phyloP scores from a whole-genome alignment of 805 yeast species.

The Candida yuanshanica region DNA sequence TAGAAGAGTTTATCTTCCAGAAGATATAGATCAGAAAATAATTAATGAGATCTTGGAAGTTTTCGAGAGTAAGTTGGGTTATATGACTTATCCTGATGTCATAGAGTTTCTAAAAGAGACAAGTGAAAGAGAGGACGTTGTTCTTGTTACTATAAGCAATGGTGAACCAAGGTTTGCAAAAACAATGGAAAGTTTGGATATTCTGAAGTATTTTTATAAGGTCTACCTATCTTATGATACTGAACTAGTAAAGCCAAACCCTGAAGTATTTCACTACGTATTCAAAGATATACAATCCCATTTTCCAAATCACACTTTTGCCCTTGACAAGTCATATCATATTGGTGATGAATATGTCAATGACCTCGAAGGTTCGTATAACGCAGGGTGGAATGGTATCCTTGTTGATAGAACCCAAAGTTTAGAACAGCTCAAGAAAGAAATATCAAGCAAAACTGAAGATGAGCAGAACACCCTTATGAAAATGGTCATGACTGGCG shows the following conservation, averaged over 20 bases:
- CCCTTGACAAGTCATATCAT: slow-evolving; percentile 45
- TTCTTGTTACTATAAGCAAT: slow-evolving; percentile 48
- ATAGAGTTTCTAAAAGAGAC: slow-evolving; percentile 33
- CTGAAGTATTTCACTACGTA: slow-evolving; percentile 39
- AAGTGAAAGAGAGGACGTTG: slow-evolving; percentile 28
- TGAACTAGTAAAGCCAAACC: slow-evolving; percentile 48
- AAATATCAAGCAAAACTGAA: slow-evolving; percentile 5
- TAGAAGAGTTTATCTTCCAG: slow-evolving; percentile 35
- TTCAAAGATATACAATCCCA: slow-evolving; percentile 23
- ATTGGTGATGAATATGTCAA: slow-evolving; percentile 57
- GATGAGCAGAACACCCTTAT: slow-evolving; percentile 9
- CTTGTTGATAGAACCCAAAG: slow-evolving; percentile 41
- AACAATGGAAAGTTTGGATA: slow-evolving; percentile 41
- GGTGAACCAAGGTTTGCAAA: slow-evolving; percentile 51
- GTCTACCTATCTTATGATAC: slow-evolving; percentile 54
- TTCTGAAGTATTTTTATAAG: slow-evolving; percentile 35
- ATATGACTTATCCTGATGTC: slow-evolving; percentile 49
- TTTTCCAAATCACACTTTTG: slow-evolving; percentile 12
- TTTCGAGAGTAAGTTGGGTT: slow-evolving; percentile 51
- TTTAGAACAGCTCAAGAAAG: slow-evolving; percentile 20
- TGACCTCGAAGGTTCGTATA: slow-evolving; percentile 46
- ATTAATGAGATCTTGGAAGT: slow-evolving; percentile 39
- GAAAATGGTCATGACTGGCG: slow-evolving; percentile 9
- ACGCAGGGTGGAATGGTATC: slow-evolving; percentile 60
- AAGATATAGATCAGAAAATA: slow-evolving; percentile 29